Base-by-base conservation (phyloP, 139 green algal genomes). In the Picochlorum sp. region DNA sequence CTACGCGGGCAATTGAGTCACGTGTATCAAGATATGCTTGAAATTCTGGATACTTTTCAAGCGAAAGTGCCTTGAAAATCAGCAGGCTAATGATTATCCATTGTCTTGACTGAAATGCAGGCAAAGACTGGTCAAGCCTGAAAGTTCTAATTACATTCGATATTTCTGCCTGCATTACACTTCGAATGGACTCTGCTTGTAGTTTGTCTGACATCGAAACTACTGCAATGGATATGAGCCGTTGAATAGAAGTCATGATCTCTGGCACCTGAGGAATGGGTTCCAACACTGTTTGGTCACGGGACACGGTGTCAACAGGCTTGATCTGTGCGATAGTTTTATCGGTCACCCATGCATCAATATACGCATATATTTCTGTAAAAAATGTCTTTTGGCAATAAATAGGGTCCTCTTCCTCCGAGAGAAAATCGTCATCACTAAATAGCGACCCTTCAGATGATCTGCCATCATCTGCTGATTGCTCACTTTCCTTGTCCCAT, bases 61-160 rank as follows among this genome's bases (percentile, higher is more conserved):
- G 25, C 5, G 59, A 69, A 12, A 69, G 59, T 24, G 67, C 67
- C 37, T 74, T 74, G 14, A 74, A 33, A 44, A 74, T 50, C 10
- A 74, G 8, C 6, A 69, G 4, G 2, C 9, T 20, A 5, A 69
- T 43, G 52, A 74, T 36, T 43, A 62, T 51, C 67, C 67, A 74
- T 44, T 74, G 67, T n/a, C 32, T 18, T 37, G 33, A 30, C 12
- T 26, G 67, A 43, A 74, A 65, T 6, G 59, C 52, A 2, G 67
- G 67, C 53, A 74, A 58, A 25, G 67, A 33, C 7, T 50, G 37
- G 6, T 39, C 33, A 24, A 74, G 5, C 44, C 45, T 40, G 9
- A 74, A 50, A 28, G 67, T 65, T 35, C 29, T 41, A 22, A 37
- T 35, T n/a, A 68, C 44, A 52, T 50, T 20, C 28, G 8, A 9